A percentile compares a stretch with the other conserved stretches of the same genome.
phyloP scores from a whole-genome alignment of 306 rosid genomes.

The Cajanus cajan region DNA sequence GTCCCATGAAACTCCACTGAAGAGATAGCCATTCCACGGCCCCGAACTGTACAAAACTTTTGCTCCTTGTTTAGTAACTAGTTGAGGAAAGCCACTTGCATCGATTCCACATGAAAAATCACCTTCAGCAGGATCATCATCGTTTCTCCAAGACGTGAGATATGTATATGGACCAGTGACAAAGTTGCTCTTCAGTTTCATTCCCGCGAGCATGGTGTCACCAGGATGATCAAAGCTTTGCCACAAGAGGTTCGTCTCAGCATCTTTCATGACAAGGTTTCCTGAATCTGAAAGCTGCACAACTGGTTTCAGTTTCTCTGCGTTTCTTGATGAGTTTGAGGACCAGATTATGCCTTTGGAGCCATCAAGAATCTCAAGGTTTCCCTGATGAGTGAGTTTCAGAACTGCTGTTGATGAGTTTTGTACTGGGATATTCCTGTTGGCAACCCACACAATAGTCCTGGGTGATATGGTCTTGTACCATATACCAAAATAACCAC shows the following conservation, averaged over 20 bases:
- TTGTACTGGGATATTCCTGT: background rate
- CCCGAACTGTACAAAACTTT: background rate
- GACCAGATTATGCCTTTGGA: background rate
- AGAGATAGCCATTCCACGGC: background rate
- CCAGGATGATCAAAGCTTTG: slow-evolving; percentile 3
- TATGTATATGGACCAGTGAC: background rate
- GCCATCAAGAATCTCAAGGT: background rate
- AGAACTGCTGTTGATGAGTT: background rate
- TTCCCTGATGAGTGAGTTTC: background rate
- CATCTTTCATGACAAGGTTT: slow-evolving; percentile 9
- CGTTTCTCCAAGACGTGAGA: background rate
- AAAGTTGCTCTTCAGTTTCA: background rate
- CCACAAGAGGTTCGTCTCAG: background rate
- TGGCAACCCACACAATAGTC: slow-evolving; percentile 1
- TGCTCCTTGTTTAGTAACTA: background rate
- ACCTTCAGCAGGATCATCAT: background rate
- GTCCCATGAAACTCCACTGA: background rate
- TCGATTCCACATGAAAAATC: background rate
- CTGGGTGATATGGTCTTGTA: background rate
- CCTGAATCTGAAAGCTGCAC: background rate
- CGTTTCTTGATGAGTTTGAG: background rate
- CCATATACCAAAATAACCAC: background rate
- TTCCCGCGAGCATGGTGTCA: background rate
- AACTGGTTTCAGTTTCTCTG: background rate
- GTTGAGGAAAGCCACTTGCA: background rate